Evolutionary conservation across 1,284 basidiomycete genomes (phyloP), one percentile per base, ranked within the genome.

Genomic region (Gymnopus androsaceus): DNA sequence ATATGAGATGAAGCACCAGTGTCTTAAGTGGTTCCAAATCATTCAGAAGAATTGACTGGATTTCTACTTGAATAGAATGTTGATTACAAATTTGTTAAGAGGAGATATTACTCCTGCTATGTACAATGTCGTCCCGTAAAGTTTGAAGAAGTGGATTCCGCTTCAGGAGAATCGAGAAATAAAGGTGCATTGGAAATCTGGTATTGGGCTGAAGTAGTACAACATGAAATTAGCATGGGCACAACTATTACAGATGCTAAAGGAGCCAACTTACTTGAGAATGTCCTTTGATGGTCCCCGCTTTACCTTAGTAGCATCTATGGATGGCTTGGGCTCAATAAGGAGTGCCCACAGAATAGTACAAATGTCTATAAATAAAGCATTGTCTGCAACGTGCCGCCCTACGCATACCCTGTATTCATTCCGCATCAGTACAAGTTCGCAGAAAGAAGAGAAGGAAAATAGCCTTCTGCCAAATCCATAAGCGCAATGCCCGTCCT

Each of bases 401-500:
- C 55, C 55, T n/a, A 57, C 34, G 30, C 55, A 57, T 5, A 33
- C 23, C 34, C 50, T 52, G 15, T 38, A 27, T 28, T 14, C 15
- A 31, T 19, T n/a, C n/a, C n/a, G n/a, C n/a, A n/a, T n/a, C n/a
- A n/a, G n/a, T n/a, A 45, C 5, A 11, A 6, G 21, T 30, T 19
- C n/a, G 28, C 17, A 54, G 31, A 40, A 28, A 14, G 4, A n/a
- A 12, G 27, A 6, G 15, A 54, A n/a, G n/a, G n/a, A n/a, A n/a
- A n/a, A n/a, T n/a, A n/a, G n/a, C 55, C 55, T 52, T 7, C 50
- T 41, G 7, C 55, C 55, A 52, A 57, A 57, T 2, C 55, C 55
- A 33, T 45, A 57, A 31, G 33, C n/a, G 14, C 21, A 27, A 41
- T 57, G 55, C 12, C 55, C 50, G 9, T 57, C 55, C 3, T 51